Percentiles rank a stretch among this genome's conserved stretches.
phyloP scores from a whole-genome alignment of 345 rosid genomes.

The Adansonia digitata region DNA sequence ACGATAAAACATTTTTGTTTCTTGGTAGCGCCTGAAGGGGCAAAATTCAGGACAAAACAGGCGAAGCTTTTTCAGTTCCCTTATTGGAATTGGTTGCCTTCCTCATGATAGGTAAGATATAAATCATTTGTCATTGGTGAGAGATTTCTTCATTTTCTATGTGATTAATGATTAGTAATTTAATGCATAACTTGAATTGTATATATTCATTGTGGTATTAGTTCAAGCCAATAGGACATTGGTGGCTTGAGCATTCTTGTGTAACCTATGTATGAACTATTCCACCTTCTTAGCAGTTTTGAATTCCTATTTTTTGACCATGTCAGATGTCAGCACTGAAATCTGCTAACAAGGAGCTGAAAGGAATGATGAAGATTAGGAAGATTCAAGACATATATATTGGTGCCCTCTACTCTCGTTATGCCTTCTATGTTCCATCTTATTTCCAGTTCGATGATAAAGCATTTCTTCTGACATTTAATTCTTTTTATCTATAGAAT shows the following conservation, averaged over 20 bases:
- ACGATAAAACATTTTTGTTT: constrained; percentile 26
- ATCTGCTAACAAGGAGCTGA: constrained; percentile 89
- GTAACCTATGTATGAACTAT: neutral
- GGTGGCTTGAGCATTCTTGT: neutral
- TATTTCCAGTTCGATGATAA: neutral
- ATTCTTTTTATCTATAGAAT: constrained; percentile 39
- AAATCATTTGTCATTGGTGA: constrained; percentile 19
- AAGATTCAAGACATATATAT: constrained; percentile 94
- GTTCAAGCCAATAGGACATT: neutral
- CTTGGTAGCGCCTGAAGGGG: constrained; percentile 34
- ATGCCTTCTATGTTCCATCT: neutral
- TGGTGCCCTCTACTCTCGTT: constrained; percentile 20
- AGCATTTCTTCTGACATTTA: constrained; percentile 1
- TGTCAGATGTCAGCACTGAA: constrained; percentile 80
- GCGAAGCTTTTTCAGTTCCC: constrained; percentile 32
- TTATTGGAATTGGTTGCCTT: constrained; percentile 46
- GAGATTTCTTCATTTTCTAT: constrained; percentile 9
- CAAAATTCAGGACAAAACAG: constrained; percentile 34
- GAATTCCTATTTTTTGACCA: constrained; percentile 15
- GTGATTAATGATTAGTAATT: constrained; percentile 1
- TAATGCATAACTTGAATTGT: neutral
- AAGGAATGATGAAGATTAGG: constrained; percentile 95
- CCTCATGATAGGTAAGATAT: constrained; percentile 45
- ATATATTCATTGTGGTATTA: neutral
- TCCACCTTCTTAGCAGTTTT: too few species aligned